These are phyloP conservation scores for Boletus eberwhitei DNA, from an alignment of 768 basidiomycete genomes.

Conservation along the genomic window DNA sequence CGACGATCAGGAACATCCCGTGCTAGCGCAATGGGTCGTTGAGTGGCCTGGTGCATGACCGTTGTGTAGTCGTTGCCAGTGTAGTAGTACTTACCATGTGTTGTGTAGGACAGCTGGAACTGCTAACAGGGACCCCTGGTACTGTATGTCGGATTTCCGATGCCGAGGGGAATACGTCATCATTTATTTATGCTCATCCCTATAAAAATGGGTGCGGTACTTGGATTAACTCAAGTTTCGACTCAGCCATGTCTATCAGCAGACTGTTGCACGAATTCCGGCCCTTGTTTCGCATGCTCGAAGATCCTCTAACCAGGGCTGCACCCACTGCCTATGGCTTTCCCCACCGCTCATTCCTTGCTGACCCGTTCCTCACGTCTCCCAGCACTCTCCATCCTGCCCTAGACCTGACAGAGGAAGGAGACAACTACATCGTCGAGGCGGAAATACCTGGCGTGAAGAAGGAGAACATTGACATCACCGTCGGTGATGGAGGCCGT, in stretches of 20 bases:
- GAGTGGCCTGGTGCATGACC: constrained; percentile 59
- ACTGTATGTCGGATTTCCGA: constrained; percentile 13
- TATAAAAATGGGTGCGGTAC: constrained; percentile 5
- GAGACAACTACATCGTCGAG: constrained; percentile 62
- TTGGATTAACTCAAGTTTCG: neutral
- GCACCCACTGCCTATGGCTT: constrained; percentile 22
- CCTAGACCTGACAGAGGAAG: constrained; percentile 66
- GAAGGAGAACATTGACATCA: constrained; percentile 71
- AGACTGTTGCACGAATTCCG: constrained; percentile 69
- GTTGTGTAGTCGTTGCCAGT: neutral
- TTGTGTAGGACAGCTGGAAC: neutral
- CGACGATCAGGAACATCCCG: constrained; percentile 75
- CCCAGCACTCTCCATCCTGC: constrained; percentile 45
- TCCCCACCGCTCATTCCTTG: constrained; percentile 38
- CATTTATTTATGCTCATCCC: neutral
- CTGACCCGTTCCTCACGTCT: constrained; percentile 48
- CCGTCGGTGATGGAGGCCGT: constrained; percentile 65
- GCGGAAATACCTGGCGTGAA: constrained; percentile 78
- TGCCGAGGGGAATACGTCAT: constrained; percentile 18
- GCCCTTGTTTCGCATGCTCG: constrained; percentile 72
- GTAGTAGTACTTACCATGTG: too few relatives aligned
- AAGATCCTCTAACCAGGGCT: constrained; percentile 57
- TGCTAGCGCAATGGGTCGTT: constrained; percentile 77
- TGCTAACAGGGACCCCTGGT: constrained; percentile 11
- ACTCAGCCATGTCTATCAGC: constrained; percentile 55